Base-by-base conservation (phyloP, 352 stramenopile species). In the Globisporangium nodosum region DNA sequence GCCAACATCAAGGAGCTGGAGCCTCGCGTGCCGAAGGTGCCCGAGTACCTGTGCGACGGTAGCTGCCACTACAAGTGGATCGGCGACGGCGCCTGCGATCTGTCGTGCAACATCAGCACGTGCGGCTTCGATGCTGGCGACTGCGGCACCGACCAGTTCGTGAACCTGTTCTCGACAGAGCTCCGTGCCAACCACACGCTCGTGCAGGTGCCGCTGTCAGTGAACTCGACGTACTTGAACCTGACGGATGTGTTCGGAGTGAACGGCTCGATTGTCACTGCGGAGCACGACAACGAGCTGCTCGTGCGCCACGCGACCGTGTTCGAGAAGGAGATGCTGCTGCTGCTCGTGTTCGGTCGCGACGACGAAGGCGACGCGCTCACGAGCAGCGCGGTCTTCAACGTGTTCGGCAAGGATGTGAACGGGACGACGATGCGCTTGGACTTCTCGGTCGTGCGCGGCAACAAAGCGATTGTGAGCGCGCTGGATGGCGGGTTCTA, bases 101-200 rank as follows among this genome's bases (percentile, higher is more conserved):
- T 64, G 5, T 61, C 69, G 47, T 96, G 88, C 61, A 95, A 96
- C 68, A 69, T 88, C 6, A 87, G 73, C 21, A 75, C 75, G 16
- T 96, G 88, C 61, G 88, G 78, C 30, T 96, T 88, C 69, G 88
- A 96, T 60, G 79, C 69, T 50, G 86, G 85, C 16, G 88, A 96
- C 55, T 96, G 88, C 55, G 71, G 70, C 58, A 70, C 72, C 9
- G 42, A 66, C 18, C 53, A 71, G 56, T 74, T 75, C 18, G 46
- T 63, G 40, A 56, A 79, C 1, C 61, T 95, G 27, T 71, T 63
- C 54, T 76, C 78, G 6, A 73, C 78, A 0, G 62, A 82, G 15
- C 27, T 92, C 1, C 37, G 37, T 1, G 18, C 40, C n/a, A 90
- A 90, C 48, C 58, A 87, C 31, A 85, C 83, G 18, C 60, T 92